phyloP scores from a whole-genome alignment of 805 yeast species.

The Gaillardinia entomophila region DNA sequence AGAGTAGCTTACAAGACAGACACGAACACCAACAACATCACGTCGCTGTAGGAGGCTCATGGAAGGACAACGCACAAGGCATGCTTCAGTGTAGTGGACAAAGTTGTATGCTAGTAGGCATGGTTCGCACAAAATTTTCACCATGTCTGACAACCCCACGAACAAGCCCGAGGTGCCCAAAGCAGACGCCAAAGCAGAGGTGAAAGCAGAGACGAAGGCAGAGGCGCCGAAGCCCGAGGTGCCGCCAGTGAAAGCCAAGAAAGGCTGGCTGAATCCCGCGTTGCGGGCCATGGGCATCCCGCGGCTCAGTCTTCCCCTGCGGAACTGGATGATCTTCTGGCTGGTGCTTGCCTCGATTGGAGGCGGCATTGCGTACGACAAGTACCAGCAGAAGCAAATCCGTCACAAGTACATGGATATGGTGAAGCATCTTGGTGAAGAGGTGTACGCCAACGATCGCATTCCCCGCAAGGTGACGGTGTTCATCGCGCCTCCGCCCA shows the following conservation, averaged over 20 bases:
- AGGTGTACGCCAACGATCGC: conserved; percentile 37
- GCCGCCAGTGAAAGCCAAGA: conserved; percentile 15
- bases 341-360: conserved; percentile 55
- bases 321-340: conserved; percentile 94
- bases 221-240: conserved; percentile 1
- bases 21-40: background rate
- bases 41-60: too few relatives aligned
- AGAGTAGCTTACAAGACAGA: background rate
- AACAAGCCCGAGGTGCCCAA: too few relatives aligned
- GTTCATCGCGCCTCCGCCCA: conserved; percentile 95
- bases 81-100: too few relatives aligned
- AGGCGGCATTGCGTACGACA: conserved; percentile 80
- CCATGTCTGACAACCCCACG: too few relatives aligned
- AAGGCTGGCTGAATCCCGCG: conserved; percentile 69
- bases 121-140: too few relatives aligned
- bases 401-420: conserved; percentile 58
- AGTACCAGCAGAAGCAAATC: conserved; percentile 60
- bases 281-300: conserved; percentile 82
- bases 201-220: background rate
- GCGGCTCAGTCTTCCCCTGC: conserved; percentile 69
- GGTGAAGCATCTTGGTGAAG: conserved; percentile 51
- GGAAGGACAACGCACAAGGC: too few relatives aligned
- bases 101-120: too few relatives aligned
- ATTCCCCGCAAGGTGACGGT: conserved; percentile 73
- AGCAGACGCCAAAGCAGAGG: background rate